Percentiles rank a stretch among this genome's conserved stretches.
phyloP scores from a whole-genome alignment of 2,329 filamentous ascomycete species.

The Ophiostoma tasmaniense region DNA sequence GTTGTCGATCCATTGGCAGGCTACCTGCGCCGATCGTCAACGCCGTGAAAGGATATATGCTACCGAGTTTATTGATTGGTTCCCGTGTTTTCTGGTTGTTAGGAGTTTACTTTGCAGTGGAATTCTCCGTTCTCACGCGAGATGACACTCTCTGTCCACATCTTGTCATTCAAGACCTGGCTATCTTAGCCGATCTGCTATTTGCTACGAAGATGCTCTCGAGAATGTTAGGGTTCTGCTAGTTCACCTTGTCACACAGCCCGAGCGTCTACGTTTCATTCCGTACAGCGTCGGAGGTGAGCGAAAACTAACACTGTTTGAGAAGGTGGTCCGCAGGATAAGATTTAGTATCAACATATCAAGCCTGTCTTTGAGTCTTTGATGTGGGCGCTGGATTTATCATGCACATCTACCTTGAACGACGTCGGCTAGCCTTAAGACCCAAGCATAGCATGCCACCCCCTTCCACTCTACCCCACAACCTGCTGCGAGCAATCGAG shows the following conservation, averaged over 20 bases:
- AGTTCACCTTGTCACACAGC: background rate
- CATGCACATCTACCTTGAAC: background rate
- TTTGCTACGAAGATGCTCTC: background rate
- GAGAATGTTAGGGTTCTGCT: too few relatives aligned
- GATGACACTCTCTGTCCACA: background rate
- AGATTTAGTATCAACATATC: background rate
- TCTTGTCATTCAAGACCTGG: background rate
- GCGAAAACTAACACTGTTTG: background rate
- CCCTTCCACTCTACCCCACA: background rate
- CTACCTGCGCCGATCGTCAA: background rate
- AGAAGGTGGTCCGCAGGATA: background rate
- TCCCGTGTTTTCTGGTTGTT: background rate
- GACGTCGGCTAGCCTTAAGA: background rate
- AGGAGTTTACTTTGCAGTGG: background rate
- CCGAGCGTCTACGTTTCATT: background rate
- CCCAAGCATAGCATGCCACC: background rate
- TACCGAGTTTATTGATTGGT: background rate
- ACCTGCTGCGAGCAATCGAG: background rate
- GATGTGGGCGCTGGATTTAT: background rate
- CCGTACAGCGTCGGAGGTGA: too few relatives aligned
- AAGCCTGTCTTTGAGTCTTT: background rate
- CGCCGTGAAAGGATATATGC: background rate
- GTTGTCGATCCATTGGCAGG: background rate
- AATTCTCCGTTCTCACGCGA: background rate
- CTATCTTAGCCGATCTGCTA: background rate